phyloP scores from a whole-genome alignment of 768 basidiomycete genomes.

The Daedaleopsis sinensis region DNA sequence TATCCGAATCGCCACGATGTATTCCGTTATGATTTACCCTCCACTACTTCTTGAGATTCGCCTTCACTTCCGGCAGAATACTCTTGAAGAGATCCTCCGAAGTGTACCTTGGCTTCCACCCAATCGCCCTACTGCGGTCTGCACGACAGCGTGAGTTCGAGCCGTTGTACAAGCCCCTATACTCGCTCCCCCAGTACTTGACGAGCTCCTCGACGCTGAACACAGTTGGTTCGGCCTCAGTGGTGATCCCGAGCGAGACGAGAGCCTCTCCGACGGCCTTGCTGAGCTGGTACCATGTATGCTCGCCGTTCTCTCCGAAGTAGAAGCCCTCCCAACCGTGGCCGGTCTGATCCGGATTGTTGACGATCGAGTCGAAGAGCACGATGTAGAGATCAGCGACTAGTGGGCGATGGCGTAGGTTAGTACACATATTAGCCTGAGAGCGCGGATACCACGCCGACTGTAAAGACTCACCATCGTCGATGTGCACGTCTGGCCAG shows the following conservation, averaged over 20 bases:
- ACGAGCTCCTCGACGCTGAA: constrained; percentile 50
- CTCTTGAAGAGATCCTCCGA: constrained; percentile 53
- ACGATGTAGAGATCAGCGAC: constrained; percentile 46
- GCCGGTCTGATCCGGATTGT: constrained; percentile 28
- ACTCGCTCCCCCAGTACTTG: constrained; percentile 25
- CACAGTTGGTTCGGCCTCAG: constrained; percentile 42
- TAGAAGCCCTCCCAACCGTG: constrained; percentile 40
- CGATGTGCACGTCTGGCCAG: constrained; percentile 62
- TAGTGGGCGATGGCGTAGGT: constrained; percentile 21
- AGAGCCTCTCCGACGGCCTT: constrained; percentile 40
- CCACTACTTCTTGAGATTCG: constrained; percentile 2
- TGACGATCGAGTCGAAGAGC: constrained; percentile 43
- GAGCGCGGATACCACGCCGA: not conserved
- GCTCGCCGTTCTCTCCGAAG: constrained; percentile 38
- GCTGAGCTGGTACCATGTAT: constrained; percentile 37
- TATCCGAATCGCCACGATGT: no score
- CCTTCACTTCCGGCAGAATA: constrained; percentile 48
- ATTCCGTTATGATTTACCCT: no score
- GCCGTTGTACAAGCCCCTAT: constrained; percentile 7
- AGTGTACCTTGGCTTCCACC: constrained; percentile 55
- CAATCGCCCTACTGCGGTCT: constrained; percentile 42
- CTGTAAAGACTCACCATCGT: constrained; percentile 44
- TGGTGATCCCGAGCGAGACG: constrained; percentile 33
- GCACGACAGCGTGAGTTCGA: constrained; percentile 31
- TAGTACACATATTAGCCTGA: not conserved